Percentiles rank a stretch among this genome's conserved stretches.
phyloP scores from a whole-genome alignment of 345 rosid genomes.

The Camelina sativa region DNA sequence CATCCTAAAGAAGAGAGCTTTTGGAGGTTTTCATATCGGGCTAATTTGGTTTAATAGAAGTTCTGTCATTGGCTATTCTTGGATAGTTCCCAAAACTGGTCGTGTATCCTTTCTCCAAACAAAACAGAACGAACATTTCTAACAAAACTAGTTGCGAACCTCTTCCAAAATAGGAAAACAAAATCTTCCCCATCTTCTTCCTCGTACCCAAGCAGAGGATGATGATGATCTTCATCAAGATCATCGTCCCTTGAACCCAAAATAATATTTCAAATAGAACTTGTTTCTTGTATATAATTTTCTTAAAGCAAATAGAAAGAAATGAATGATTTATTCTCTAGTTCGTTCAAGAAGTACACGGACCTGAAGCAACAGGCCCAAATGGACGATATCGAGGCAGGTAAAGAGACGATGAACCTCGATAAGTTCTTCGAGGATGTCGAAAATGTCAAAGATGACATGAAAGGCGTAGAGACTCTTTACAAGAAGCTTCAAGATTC shows the following conservation, averaged over 20 bases:
- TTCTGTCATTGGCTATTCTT: constrained; percentile 29
- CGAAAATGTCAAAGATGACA: constrained; percentile 74
- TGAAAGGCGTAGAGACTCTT: constrained; percentile 59
- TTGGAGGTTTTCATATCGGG: background rate
- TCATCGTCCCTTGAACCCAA: constrained; percentile 26
- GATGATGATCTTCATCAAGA: constrained; percentile 31
- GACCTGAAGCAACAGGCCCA: constrained; percentile 65
- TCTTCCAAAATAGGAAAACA: background rate
- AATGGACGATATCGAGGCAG: constrained; percentile 69
- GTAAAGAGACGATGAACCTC: constrained; percentile 62
- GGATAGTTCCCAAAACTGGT: constrained; percentile 12
- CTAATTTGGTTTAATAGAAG: constrained; percentile 25
- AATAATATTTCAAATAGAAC: background rate
- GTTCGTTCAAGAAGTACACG: constrained; percentile 76
- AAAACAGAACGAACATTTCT: constrained; percentile 2
- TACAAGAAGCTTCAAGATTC: constrained; percentile 73
- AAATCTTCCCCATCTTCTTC: constrained; percentile 15
- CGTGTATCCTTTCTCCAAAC: constrained; percentile 1
- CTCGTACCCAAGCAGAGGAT: constrained; percentile 6
- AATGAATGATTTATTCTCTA: constrained; percentile 87
- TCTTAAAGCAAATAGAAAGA: background rate
- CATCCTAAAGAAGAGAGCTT: background rate
- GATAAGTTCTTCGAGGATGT: constrained; percentile 82
- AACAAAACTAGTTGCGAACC: constrained; percentile 10
- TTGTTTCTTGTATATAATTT: background rate